Conservation (phyloP, 2,329 filamentous ascomycete species). For the Sphaceloma murrayae region DNA sequence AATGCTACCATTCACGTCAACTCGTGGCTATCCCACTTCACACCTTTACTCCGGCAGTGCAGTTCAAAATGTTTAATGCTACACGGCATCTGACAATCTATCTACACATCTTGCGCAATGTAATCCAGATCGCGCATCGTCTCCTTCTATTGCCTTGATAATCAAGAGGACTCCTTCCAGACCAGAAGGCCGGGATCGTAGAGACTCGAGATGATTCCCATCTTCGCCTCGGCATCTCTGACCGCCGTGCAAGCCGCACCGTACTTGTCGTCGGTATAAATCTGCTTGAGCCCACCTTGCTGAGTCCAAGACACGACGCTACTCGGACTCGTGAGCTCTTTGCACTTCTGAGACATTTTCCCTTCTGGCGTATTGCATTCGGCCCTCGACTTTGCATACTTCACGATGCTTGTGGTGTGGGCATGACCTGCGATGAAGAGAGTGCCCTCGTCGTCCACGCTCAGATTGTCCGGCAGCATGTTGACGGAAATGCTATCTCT, state of each 20-base stretch:
- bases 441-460: constrained; percentile 30
- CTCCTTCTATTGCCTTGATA: too few species aligned
- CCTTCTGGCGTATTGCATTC: constrained; percentile 19
- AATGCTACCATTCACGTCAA: too few species aligned
- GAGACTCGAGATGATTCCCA: constrained; percentile 32
- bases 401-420: constrained; percentile 27
- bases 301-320: constrained; percentile 35
- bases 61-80: too few species aligned
- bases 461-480: constrained; percentile 34
- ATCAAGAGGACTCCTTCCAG: constrained; percentile 23
- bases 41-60: background rate
- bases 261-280: constrained; percentile 32
- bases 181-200: constrained; percentile 35
- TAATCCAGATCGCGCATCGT: too few species aligned
- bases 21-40: constrained; percentile 1
- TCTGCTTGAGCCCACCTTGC: constrained; percentile 26
- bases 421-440: constrained; percentile 36
- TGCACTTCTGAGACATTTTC: constrained; percentile 20
- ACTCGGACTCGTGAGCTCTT: constrained; percentile 26
- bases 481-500: constrained; percentile 22
- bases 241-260: constrained; percentile 31
- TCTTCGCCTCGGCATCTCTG: constrained; percentile 30
- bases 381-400: constrained; percentile 21
- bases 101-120: too few species aligned
- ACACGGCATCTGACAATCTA: too few species aligned